phyloP scores from a whole-genome alignment of 2,329 filamentous ascomycete species.

The Cercospora nicotianae region DNA sequence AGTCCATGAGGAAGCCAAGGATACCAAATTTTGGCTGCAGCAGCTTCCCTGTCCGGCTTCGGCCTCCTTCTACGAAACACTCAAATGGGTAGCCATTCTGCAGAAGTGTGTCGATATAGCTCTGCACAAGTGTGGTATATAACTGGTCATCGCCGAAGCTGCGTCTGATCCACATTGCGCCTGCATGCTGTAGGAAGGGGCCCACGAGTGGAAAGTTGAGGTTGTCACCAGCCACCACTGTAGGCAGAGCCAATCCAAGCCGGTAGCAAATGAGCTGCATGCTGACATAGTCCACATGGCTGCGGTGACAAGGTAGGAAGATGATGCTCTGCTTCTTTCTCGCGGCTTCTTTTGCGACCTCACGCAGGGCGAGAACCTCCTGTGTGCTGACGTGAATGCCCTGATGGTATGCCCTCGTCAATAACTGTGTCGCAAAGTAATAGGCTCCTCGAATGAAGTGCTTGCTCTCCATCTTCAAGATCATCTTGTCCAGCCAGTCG shows the following conservation, averaged over 20 bases:
- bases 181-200: slow-evolving; percentile 89
- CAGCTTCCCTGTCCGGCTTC: slow-evolving; percentile 90
- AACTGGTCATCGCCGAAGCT: slow-evolving; percentile 90
- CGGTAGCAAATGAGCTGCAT: slow-evolving; percentile 95
- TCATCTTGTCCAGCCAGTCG: slow-evolving; percentile 89
- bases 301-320: slow-evolving; percentile 90
- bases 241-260: slow-evolving; percentile 81
- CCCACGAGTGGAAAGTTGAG: slow-evolving; percentile 91
- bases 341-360: slow-evolving; percentile 78
- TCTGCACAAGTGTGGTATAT: slow-evolving; percentile 89
- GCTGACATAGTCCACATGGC: slow-evolving; percentile 94
- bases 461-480: slow-evolving; percentile 98
- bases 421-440: slow-evolving; percentile 80
- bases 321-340: slow-evolving; percentile 92
- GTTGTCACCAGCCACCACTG: slow-evolving; percentile 94
- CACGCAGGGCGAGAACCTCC: slow-evolving; percentile 79
- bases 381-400: slow-evolving; percentile 94
- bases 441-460: slow-evolving; percentile 89
- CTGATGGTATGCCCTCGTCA: slow-evolving; percentile 93
- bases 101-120: slow-evolving; percentile 89
- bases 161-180: slow-evolving; percentile 91
- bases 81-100: slow-evolving; percentile 92
- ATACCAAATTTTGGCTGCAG: slow-evolving; percentile 95
- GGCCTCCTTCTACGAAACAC: slow-evolving; percentile 94
- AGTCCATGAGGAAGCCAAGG: slow-evolving; percentile 85